phyloP scores from a whole-genome alignment of 345 rosid species.

The Combretum micranthum region DNA sequence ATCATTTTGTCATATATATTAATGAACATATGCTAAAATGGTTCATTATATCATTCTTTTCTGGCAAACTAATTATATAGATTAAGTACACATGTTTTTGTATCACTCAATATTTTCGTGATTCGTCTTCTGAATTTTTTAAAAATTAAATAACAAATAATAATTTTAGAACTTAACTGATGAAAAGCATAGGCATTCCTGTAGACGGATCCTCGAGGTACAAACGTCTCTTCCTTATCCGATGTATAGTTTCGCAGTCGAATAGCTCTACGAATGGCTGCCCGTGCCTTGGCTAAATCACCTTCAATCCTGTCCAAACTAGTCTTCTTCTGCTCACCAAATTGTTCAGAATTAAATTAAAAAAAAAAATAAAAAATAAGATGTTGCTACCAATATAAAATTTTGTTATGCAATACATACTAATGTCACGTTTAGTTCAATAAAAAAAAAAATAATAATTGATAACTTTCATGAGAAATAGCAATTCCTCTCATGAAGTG shows the following conservation, averaged over 20 bases:
- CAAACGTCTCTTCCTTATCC: conserved; percentile 22
- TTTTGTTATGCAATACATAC: not conserved
- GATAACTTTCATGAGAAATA: too few relatives aligned
- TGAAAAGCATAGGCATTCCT: conserved; percentile 52
- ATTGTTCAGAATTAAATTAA: not conserved
- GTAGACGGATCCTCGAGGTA: conserved; percentile 46
- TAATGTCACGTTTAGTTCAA: not conserved
- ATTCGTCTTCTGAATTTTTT: not conserved
- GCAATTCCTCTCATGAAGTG: too few relatives aligned
- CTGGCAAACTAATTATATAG: too few relatives aligned
- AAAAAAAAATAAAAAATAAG: too few relatives aligned
- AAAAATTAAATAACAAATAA: not conserved
- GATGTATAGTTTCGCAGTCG: conserved; percentile 26
- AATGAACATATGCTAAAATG: too few relatives aligned
- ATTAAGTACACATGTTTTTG: too few relatives aligned
- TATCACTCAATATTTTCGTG: not conserved
- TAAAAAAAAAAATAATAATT: too few relatives aligned
- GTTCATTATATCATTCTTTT: too few relatives aligned
- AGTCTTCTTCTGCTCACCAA: conserved; percentile 11
- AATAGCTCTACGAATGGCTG: conserved; percentile 36
- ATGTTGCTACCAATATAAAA: too few relatives aligned
- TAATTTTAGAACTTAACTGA: conserved; percentile 32
- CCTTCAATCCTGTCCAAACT: conserved; percentile 26
- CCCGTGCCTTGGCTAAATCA: conserved; percentile 37
- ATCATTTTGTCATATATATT: too few relatives aligned